Base-by-base conservation (phyloP, 768 basidiomycete species). In the Tulasnella sp. region DNA sequence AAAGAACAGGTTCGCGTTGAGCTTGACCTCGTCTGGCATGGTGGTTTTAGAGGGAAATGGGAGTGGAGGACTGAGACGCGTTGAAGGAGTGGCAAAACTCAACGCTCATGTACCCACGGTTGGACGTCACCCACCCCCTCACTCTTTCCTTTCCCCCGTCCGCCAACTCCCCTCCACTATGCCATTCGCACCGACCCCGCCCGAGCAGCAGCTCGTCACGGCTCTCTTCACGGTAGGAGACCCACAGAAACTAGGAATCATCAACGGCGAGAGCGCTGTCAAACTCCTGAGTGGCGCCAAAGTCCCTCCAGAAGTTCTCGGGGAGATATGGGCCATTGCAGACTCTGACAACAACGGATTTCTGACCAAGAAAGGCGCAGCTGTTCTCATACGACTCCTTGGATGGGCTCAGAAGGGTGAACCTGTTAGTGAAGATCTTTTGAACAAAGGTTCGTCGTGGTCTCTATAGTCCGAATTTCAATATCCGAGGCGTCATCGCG, bases 261-360 rank as follows among this genome's bases (percentile, higher is more conserved):
- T 97, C 84, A 94, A 94, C 21, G 97, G 97, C 83, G 96, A 97
- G 81, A 91, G 92, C 83, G 98, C 97, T 75, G 92, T 98, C 84
- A 91, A 89, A 84, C 88, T 97, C 80, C 95, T 99, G 83, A 88
- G 90, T 80, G 92, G 94, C 79, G 92, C 97, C 76, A 92, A 93
- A 83, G 90, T 99, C 80, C 86, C 91, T 52, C 92, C 95, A 12
- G 87, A 89, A 24, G 88, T 89, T 46, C 91, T 99, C 81, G 95
- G 97, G 71, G 95, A 98, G 86, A 92, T 99, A 81, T 99, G 98
- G 97, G 90, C 88, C 80, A 87, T 99, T 80, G 92, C 96, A 74
- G 98, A 99, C 87, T 92, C 93, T 78, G 92, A 96, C 42, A 97
- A 98, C 87, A 94, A 94, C 80, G 98, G 98, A 2, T 96, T 92